A percentile compares a stretch with the other conserved stretches of the same genome.
Conservation (phyloP, 805 yeast species). For the Wickerhamomyces hampshirensis region DNA sequence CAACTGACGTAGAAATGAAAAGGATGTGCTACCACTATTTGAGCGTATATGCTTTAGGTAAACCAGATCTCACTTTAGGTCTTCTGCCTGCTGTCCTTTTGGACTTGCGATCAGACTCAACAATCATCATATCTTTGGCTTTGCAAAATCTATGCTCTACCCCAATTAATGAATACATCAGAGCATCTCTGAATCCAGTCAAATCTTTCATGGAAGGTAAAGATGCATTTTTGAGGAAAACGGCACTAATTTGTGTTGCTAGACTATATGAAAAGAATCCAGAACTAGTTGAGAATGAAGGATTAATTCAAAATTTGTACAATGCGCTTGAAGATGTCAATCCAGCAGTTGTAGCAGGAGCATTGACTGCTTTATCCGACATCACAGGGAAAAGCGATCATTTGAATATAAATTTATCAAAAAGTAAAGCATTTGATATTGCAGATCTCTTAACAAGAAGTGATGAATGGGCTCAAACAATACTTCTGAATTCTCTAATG, state of each 20-base stretch:
- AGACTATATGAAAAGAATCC: slow-evolving; percentile 57
- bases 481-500: slow-evolving; percentile 60
- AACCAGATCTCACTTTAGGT: slow-evolving; percentile 49
- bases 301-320: slow-evolving; percentile 46
- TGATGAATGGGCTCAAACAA: slow-evolving; percentile 66
- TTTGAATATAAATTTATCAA: slow-evolving; percentile 50
- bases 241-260: slow-evolving; percentile 67
- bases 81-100: slow-evolving; percentile 51
- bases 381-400: slow-evolving; percentile 53
- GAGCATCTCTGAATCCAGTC: slow-evolving; percentile 38
- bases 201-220: slow-evolving; percentile 36
- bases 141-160: slow-evolving; percentile 61
- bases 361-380: slow-evolving; percentile 61
- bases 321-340: slow-evolving; percentile 50
- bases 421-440: slow-evolving; percentile 38
- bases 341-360: slow-evolving; percentile 62
- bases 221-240: slow-evolving; percentile 58
- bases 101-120: slow-evolving; percentile 46
- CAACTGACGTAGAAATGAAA: slow-evolving; percentile 64
- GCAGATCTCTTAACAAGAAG: slow-evolving; percentile 27
- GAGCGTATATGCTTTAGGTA: slow-evolving; percentile 51
- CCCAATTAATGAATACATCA: slow-evolving; percentile 46
- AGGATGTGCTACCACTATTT: slow-evolving; percentile 68
- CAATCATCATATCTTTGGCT: slow-evolving; percentile 53
- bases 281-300: slow-evolving; percentile 35